Percentiles rank a stretch among this genome's conserved stretches.
These are phyloP conservation scores for Protomyces macrosporus DNA, from an alignment of 1,139 yeast species.

Conservation along the genomic window DNA sequence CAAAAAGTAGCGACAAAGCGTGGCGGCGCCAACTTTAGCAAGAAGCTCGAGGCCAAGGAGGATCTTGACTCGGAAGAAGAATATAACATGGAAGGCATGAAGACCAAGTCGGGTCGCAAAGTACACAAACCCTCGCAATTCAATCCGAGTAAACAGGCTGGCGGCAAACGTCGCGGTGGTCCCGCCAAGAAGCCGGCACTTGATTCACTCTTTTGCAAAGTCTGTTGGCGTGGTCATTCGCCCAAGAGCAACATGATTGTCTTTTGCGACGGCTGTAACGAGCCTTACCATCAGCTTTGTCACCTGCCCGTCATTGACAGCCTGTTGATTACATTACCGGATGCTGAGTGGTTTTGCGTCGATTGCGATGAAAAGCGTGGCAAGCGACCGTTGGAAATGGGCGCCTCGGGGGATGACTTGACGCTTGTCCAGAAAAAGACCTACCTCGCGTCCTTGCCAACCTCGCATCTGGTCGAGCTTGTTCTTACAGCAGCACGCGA, in stretches of 20 bases:
- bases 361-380: slow-evolving; percentile 41
- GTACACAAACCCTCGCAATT: slow-evolving; percentile 33
- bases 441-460: slow-evolving; percentile 41
- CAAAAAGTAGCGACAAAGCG: not conserved
- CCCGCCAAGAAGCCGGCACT: slow-evolving; percentile 27
- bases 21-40: not conserved
- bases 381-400: slow-evolving; percentile 43
- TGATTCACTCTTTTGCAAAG: slow-evolving; percentile 41
- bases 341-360: slow-evolving; percentile 45
- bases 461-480: slow-evolving; percentile 43
- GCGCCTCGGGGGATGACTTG: slow-evolving; percentile 40
- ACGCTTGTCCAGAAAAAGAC: slow-evolving; percentile 42
- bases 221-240: slow-evolving; percentile 43
- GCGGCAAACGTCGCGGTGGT: slow-evolving; percentile 24
- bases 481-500: slow-evolving; percentile 34
- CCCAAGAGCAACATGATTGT: slow-evolving; percentile 43
- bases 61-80: slow-evolving; percentile 28
- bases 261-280: slow-evolving; percentile 44
- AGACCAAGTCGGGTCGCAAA: slow-evolving; percentile 33
- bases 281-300: slow-evolving; percentile 45
- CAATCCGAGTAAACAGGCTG: slow-evolving; percentile 28
- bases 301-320: slow-evolving; percentile 45
- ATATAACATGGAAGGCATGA: slow-evolving; percentile 33
- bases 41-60: not conserved
- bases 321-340: slow-evolving; percentile 44